Evolutionary conservation across 495 filamentous ascomycete species (phyloP), one percentile per base, ranked within the genome.

Genomic region (Parachaetomium inaequale): DNA sequence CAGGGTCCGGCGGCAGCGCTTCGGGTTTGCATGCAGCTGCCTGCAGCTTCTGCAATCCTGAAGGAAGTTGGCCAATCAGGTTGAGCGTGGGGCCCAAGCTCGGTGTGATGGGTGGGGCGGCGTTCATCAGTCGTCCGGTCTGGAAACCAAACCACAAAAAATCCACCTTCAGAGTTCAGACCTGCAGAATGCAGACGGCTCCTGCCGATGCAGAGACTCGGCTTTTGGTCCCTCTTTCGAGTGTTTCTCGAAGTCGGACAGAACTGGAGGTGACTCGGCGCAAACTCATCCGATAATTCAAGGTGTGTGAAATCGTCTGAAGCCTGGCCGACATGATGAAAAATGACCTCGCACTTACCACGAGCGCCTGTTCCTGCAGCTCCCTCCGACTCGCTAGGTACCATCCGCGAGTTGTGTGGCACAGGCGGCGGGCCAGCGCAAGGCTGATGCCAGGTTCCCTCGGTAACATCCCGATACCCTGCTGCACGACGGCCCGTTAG

Each of bases 61-160:
- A 43, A 12, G 47, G 47, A 54, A 42, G 17, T 46, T 58, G 53
- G 36, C 61, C 51, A 64, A 67, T 64, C 58, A 56, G 31, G n/a
- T n/a, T n/a, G n/a, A n/a, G 50, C 15, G 17, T 3, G 4, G 12
- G 26, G 47, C 5, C 28, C 2, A 51, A 51, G 47, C 47, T 51
- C n/a, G n/a, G n/a, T n/a, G n/a, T n/a, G n/a, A n/a, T n/a, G n/a
- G n/a, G n/a, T n/a, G n/a, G n/a, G n/a, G n/a, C n/a, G n/a, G n/a
- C n/a, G n/a, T n/a, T n/a, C n/a, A n/a, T n/a, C n/a, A n/a, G n/a
- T n/a, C n/a, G n/a, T n/a, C n/a, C n/a, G n/a, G n/a, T n/a, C n/a
- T n/a, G n/a, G n/a, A n/a, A n/a, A n/a, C n/a, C n/a, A n/a, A n/a
- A n/a, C n/a, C n/a, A n/a, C n/a, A 36, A 11, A 11, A 11, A 36